phyloP scores from a whole-genome alignment of 768 basidiomycete species.

The Pleurotus eryngii region DNA sequence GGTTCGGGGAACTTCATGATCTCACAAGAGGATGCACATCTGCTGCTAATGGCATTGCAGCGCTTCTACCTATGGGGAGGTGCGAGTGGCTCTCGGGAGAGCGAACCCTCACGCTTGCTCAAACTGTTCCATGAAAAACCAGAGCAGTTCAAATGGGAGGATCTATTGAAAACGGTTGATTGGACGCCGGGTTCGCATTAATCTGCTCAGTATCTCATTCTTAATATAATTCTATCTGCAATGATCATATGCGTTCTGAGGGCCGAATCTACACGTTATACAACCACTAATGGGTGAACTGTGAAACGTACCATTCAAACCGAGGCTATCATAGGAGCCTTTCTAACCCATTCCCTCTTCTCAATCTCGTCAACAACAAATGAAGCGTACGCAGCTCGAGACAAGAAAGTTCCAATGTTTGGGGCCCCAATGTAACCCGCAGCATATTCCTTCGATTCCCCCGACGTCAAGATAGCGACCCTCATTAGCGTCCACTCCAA shows the following conservation, averaged over 20 bases:
- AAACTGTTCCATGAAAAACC: slow-evolving; percentile 77
- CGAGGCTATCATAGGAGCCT: slow-evolving; percentile 38
- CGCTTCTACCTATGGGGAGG: slow-evolving; percentile 76
- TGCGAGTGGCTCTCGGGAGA: slow-evolving; percentile 20
- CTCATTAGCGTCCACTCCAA: slow-evolving; percentile 70
- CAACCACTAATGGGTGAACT: background rate
- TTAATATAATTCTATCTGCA: background rate
- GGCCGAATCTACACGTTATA: no score
- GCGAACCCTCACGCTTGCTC: slow-evolving; percentile 50
- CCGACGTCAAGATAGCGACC: slow-evolving; percentile 60
- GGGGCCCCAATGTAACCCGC: slow-evolving; percentile 72
- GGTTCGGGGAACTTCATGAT: slow-evolving; percentile 49
- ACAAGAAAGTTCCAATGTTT: slow-evolving; percentile 42
- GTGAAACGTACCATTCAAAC: background rate
- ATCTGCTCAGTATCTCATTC: background rate
- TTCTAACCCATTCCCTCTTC: slow-evolving; percentile 57
- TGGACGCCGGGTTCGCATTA: slow-evolving; percentile 2
- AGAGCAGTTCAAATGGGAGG: slow-evolving; percentile 78
- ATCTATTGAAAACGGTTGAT: slow-evolving; percentile 57
- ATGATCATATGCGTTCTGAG: no score
- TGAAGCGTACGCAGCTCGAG: slow-evolving; percentile 56
- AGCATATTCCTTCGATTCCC: slow-evolving; percentile 39
- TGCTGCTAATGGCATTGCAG: slow-evolving; percentile 77
- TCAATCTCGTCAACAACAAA: slow-evolving; percentile 60
- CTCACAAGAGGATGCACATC: slow-evolving; percentile 78